Evolutionary conservation across 352 stramenopile genomes (phyloP).

Genomic region (Phytopythium helicoides): DNA sequence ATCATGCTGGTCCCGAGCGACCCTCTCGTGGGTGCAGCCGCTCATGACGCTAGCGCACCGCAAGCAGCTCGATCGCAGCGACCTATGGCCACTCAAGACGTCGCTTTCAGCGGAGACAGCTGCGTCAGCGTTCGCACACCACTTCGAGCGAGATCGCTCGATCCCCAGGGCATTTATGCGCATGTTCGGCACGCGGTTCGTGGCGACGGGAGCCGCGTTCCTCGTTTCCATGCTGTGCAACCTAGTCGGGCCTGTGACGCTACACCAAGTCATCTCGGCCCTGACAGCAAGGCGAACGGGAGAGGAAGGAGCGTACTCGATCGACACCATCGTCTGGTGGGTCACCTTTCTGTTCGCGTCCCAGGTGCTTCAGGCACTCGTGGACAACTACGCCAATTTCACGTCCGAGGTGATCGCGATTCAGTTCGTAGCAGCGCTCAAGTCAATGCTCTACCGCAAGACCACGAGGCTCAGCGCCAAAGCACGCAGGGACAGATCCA

Average conservation of each 20-base stretch:
- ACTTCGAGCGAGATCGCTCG: slow-evolving; percentile 26
- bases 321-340: slow-evolving; percentile 25
- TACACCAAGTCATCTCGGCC: slow-evolving; percentile 33
- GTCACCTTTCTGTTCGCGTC: slow-evolving; percentile 40
- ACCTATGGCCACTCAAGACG: slow-evolving; percentile 39
- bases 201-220: slow-evolving; percentile 38
- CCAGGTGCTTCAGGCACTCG: slow-evolving; percentile 53
- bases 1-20: slow-evolving; percentile 23
- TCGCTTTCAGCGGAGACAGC: slow-evolving; percentile 9
- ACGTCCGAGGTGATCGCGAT: slow-evolving; percentile 51
- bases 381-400: slow-evolving; percentile 48
- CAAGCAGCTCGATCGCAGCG: slow-evolving; percentile 39
- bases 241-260: slow-evolving; percentile 44
- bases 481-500: slow-evolving; percentile 40
- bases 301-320: slow-evolving; percentile 13
- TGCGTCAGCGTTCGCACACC: slow-evolving; percentile 11
- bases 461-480: slow-evolving; percentile 41
- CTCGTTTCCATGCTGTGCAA: slow-evolving; percentile 48
- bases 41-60: slow-evolving; percentile 40
- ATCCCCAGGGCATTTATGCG: slow-evolving; percentile 29
- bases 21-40: slow-evolving; percentile 51
- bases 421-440: slow-evolving; percentile 46
- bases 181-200: slow-evolving; percentile 34
- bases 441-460: slow-evolving; percentile 58
- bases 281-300: slow-evolving; percentile 13